Base-by-base conservation (phyloP, 164 flowering plant genomes). In the Amborella trichopoda region DNA sequence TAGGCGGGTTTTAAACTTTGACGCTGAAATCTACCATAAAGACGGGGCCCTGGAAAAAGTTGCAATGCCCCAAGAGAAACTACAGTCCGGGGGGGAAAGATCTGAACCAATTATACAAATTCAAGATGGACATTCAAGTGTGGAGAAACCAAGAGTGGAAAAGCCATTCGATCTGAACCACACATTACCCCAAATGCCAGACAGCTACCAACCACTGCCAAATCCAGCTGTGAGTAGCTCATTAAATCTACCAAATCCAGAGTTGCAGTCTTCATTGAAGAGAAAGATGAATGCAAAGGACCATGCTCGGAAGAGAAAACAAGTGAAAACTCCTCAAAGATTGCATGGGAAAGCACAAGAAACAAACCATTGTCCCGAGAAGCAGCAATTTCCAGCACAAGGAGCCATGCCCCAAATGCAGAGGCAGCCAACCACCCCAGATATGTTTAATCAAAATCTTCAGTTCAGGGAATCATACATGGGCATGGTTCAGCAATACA, bases 1-100 rank as follows among this genome's bases (percentile, higher is more conserved):
- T 61, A 76, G 66, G 40, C 76, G 74, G 44, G 61, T 30, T 33
- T 44, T 53, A 32, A 23, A 53, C 44, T 83, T 79, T 61, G 65
- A 69, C 37, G 50, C 21, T 3, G 69, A 71, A 17, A 52, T 19
- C 40, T 58, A 57, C 39, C 39, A 24, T 8, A 24, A 5, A 43
- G 61, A 55, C 30, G 72, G 53, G 27, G 44, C 16, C 48, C 46
- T 32, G 3, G 3, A 17, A 10, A 50, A 18, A 2, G 30, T 13
- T 18, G 11, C 21, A 6, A 26, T 17, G 18, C 33, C 12, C 14
- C 54, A 39, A 36, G 24, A 40, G 10, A 17, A 21, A 4, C 41
- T 19, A 24, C 20, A 32, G n/a, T 9, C 13, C 39, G 18, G 19
- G 28, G 23, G 44, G 6, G 11, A 5, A 2, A 28, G 28, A 43